Conservation (phyloP, 176 grass and related monocot genomes). For the Musa schizocarpa region DNA sequence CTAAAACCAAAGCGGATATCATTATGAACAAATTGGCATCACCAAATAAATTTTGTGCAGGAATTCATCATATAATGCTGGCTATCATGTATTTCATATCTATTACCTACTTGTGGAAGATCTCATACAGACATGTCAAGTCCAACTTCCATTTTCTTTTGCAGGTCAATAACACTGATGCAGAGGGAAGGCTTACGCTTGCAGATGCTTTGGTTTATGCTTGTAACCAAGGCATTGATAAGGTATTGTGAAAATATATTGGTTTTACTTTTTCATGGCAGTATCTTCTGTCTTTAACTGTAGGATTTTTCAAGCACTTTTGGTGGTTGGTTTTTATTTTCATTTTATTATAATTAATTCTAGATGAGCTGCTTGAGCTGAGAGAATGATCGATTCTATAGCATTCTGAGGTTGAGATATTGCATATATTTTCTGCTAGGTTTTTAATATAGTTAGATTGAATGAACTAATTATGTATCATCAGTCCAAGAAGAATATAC, state of each 20-base stretch:
- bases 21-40: no score
- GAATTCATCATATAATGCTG: no score
- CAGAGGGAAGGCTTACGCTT: slow-evolving; percentile 95
- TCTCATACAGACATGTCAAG: no score
- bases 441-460: no score
- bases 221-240: slow-evolving; percentile 92
- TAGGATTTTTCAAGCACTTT: background rate
- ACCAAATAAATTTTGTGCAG: no score
- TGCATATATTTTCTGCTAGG: background rate
- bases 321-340: background rate
- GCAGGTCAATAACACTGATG: slow-evolving; percentile 98
- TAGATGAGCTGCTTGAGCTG: background rate
- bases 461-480: no score
- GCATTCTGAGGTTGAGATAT: background rate
- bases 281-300: background rate
- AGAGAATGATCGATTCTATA: background rate
- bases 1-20: no score
- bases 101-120: no score
- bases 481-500: no score
- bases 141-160: slow-evolving; percentile 6
- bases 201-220: slow-evolving; percentile 95
- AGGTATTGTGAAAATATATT: slow-evolving; percentile 33
- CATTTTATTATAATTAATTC: slow-evolving; percentile 1
- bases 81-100: no score
- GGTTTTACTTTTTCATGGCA: background rate